Conservation (phyloP, 179 eudicot species). For the Amaranthus tricolor region DNA sequence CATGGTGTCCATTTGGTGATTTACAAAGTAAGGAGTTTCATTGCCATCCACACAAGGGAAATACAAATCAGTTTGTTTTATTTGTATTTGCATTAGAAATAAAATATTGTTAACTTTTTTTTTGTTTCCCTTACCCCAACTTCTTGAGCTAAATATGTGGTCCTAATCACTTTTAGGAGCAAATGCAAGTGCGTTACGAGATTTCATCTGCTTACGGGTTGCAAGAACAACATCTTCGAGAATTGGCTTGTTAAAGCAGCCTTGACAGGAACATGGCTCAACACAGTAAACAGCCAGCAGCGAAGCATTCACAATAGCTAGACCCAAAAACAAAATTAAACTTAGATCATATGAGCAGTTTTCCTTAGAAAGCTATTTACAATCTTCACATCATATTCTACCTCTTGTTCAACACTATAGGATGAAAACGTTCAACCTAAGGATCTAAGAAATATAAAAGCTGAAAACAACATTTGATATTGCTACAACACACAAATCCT, state of each 20-base stretch:
- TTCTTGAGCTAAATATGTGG: constrained; percentile 53
- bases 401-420: neutral
- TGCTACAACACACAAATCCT: too few species aligned
- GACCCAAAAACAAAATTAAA: constrained; percentile 26
- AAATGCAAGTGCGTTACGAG: constrained; percentile 98
- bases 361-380: neutral
- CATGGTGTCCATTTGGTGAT: too few species aligned
- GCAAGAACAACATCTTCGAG: constrained; percentile 85
- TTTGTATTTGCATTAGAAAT: too few species aligned
- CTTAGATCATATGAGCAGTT: constrained; percentile 6
- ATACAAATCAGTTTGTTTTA: too few species aligned
- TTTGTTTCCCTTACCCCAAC: constrained; percentile 43
- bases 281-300: constrained; percentile 97
- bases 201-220: constrained; percentile 93
- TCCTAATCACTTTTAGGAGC: constrained; percentile 93
- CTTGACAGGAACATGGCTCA: constrained; percentile 96
- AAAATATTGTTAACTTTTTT: neutral
- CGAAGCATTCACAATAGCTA: constrained; percentile 99
- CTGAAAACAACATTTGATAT: too few species aligned
- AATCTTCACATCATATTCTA: neutral
- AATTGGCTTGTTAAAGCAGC: constrained; percentile 92
- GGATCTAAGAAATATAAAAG: too few species aligned
- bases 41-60: too few species aligned
- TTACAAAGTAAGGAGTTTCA: too few species aligned
- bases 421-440: too few species aligned